These are phyloP conservation scores for Globisporangium megalacanthum DNA, from an alignment of 352 stramenopile species.

Conservation along the genomic window DNA sequence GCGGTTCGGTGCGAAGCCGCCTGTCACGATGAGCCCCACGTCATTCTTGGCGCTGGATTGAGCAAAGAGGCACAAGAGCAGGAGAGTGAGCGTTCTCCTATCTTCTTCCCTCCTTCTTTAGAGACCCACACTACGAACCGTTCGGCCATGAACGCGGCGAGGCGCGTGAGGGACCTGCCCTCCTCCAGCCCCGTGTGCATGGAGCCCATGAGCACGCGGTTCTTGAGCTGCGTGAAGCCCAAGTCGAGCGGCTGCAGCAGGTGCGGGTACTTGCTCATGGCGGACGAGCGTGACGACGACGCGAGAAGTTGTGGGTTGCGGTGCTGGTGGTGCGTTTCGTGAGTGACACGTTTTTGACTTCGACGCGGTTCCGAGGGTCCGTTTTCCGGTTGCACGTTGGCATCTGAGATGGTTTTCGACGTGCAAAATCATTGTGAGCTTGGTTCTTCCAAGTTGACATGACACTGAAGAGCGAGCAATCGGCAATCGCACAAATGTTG, in stretches of 20 bases:
- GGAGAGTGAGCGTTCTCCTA: not conserved
- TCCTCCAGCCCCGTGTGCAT: slow-evolving; percentile 92
- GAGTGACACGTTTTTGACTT: not conserved
- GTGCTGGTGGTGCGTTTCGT: too few relatives aligned
- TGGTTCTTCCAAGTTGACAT: too few relatives aligned
- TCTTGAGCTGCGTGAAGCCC: slow-evolving; percentile 82
- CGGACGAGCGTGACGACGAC: slow-evolving; percentile 2
- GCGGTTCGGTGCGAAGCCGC: slow-evolving; percentile 91
- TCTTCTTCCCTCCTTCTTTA: too few relatives aligned
- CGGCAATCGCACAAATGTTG: too few relatives aligned
- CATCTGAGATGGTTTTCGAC: too few relatives aligned
- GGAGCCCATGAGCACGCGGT: slow-evolving; percentile 87
- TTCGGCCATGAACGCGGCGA: slow-evolving; percentile 94
- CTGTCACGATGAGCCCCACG: slow-evolving; percentile 94
- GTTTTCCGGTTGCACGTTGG: not conserved
- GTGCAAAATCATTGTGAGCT: too few relatives aligned
- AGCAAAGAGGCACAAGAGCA: not conserved
- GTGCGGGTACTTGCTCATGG: slow-evolving; percentile 69
- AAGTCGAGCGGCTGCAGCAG: slow-evolving; percentile 73
- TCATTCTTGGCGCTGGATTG: slow-evolving; percentile 77
- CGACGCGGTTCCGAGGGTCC: not conserved
- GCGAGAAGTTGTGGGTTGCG: too few relatives aligned
- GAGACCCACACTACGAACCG: too few relatives aligned
- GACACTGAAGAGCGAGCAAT: too few relatives aligned
- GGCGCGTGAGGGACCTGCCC: slow-evolving; percentile 58